Evolutionary conservation across 139 green algal genomes (phyloP), one percentile per base, ranked within the genome.

Genomic region (Chlamydomonas sphaeroides): DNA sequence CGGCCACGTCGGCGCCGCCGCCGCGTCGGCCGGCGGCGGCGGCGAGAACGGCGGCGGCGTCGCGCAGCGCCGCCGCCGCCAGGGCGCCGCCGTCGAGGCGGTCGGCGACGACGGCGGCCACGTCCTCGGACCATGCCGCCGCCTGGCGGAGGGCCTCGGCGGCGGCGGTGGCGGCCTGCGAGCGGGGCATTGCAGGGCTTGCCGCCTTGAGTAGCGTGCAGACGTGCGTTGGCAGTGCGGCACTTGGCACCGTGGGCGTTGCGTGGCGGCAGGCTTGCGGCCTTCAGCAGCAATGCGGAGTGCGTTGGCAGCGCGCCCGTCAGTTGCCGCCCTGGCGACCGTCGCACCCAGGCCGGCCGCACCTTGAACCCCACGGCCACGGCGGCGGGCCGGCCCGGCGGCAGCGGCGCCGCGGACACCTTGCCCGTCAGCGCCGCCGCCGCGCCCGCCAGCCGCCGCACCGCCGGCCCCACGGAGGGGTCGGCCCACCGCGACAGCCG

Each of bases 51-150:
- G 75, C 75, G 26, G 42, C 59, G 32, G 61, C 45, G 21, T 73
- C 61, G 1, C 75, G 75, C 33, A 82, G 62, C 33, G 75, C 75
- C 42, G 62, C 61, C 21, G 63, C 63, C 42, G 75, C 75, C 42
- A 82, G 62, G 11, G 75, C 75, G 41, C 42, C 61, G 14, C 30
- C 2, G 75, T 82, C 75, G 14, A 73, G 32, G 0, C 75, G 75
- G 45, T 14, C 42, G 28, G 41, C 62, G 6, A 49, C 62, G 30
- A 57, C 1, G 15, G 61, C 32, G 26, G 36, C 23, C 3, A 82
- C 45, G 21, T 36, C 25, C 18, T 41, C 26, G 8, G 32, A 73
- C 3, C 23, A 48, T 61, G 45, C 61, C 42, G 75, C n/a, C 23
- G 75, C 21, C 0, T 38, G 42, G 20, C 75, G 75, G 23, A 82